phyloP scores from a whole-genome alignment of 2,329 filamentous ascomycete species.

The Ascochyta rabiei region DNA sequence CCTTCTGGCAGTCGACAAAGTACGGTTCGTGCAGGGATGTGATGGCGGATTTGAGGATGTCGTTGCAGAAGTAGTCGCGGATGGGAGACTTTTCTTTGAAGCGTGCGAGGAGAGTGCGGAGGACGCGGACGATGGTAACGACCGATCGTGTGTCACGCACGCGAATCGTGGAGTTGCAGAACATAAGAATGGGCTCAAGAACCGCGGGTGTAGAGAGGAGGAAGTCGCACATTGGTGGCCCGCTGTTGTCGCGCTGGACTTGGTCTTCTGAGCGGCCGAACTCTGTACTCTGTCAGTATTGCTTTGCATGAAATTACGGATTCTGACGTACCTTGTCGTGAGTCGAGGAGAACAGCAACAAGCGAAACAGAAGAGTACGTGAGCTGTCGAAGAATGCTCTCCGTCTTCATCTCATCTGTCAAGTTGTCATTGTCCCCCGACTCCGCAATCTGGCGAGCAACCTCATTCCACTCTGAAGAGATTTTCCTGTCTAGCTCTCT shows the following conservation, averaged over 20 bases:
- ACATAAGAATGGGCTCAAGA: conserved; percentile 86
- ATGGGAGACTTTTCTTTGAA: conserved; percentile 67
- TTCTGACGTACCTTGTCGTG: conserved; percentile 48
- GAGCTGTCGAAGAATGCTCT: conserved; percentile 90
- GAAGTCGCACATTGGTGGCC: conserved; percentile 76
- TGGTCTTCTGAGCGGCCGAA: conserved; percentile 40
- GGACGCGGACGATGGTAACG: conserved; percentile 81
- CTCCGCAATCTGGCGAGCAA: conserved; percentile 63
- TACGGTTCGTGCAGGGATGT: conserved; percentile 92
- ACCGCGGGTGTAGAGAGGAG: conserved; percentile 78
- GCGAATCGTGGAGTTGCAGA: conserved; percentile 87
- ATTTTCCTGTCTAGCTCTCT: conserved; percentile 87
- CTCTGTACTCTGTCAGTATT: conserved; percentile 24
- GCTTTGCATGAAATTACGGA: background rate
- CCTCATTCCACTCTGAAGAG: conserved; percentile 80
- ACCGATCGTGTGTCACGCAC: conserved; percentile 91
- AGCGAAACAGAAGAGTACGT: conserved; percentile 92
- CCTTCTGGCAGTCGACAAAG: conserved; percentile 94
- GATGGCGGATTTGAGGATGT: conserved; percentile 89
- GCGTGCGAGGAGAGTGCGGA: conserved; percentile 82
- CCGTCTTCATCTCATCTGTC: conserved; percentile 96
- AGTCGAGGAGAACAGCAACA: conserved; percentile 86
- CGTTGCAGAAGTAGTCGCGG: conserved; percentile 85
- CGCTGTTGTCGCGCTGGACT: conserved; percentile 47
- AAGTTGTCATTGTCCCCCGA: conserved; percentile 75